Evolutionary conservation across 108 stramenopile genomes (phyloP).

Genomic region (Pseudonitzschia multiseries): DNA sequence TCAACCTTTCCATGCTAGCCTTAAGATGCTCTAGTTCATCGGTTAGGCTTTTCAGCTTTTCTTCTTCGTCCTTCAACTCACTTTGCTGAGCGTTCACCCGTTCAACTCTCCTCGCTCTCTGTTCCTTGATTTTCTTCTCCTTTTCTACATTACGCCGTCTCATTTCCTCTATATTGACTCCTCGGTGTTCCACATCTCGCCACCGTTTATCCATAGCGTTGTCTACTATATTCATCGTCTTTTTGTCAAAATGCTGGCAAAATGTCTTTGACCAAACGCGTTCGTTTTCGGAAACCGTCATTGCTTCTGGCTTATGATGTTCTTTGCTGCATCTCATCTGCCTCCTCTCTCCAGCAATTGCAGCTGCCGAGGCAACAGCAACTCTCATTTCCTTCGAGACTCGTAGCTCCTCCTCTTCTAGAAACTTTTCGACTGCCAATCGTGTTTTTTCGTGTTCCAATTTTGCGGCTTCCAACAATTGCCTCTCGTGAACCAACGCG

Average conservation of each 20-base stretch:
- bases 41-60: not conserved
- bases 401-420: not conserved
- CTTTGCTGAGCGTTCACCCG: not conserved
- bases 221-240: not conserved
- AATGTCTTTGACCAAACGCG: slow-evolving; percentile 1
- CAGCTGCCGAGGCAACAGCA: not conserved
- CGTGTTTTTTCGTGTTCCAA: not conserved
- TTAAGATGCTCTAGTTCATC: not conserved
- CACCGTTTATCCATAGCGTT: slow-evolving; percentile 16
- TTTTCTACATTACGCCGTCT: not conserved
- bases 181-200: slow-evolving; percentile 3
- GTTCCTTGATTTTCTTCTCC: not conserved
- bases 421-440: not conserved
- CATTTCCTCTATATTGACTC: not conserved
- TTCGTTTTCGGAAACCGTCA: not conserved
- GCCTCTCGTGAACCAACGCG: not conserved
- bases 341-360: slow-evolving; percentile 1
- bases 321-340: not conserved
- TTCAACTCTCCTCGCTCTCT: not conserved
- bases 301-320: not conserved
- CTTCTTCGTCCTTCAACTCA: not conserved
- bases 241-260: not conserved
- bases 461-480: not conserved
- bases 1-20: not conserved
- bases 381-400: not conserved